Evolutionary conservation across 2,329 filamentous ascomycete species (phyloP).

Genomic region (Penicillium paneum): DNA sequence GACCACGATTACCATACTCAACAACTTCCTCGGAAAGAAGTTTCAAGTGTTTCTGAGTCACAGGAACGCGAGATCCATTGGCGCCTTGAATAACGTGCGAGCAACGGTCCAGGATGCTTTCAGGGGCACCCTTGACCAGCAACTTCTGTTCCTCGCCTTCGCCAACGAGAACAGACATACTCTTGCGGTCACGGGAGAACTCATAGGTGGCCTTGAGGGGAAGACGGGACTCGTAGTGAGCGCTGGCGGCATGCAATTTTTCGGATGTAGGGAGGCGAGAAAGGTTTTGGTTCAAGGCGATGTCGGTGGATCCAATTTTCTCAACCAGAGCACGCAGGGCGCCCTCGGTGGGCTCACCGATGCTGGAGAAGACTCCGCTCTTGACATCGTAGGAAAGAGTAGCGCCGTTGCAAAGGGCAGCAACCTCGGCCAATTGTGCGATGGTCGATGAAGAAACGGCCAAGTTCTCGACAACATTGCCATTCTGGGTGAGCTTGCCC

Average conservation of each 20-base stretch:
- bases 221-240: slow-evolving; percentile 74
- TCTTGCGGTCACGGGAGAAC: slow-evolving; percentile 96
- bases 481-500: slow-evolving; percentile 67
- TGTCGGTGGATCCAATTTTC: slow-evolving; percentile 83
- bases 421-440: slow-evolving; percentile 68
- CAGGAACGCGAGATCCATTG: slow-evolving; percentile 70
- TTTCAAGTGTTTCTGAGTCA: slow-evolving; percentile 66
- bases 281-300: slow-evolving; percentile 54
- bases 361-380: slow-evolving; percentile 69
- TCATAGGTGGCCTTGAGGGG: slow-evolving; percentile 84
- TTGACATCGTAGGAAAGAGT: slow-evolving; percentile 77
- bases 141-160: slow-evolving; percentile 70
- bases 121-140: slow-evolving; percentile 93
- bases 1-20: slow-evolving; percentile 85
- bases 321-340: slow-evolving; percentile 86
- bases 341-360: slow-evolving; percentile 94
- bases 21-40: slow-evolving; percentile 76
- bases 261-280: slow-evolving; percentile 51
- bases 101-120: slow-evolving; percentile 91
- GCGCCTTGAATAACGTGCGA: slow-evolving; percentile 74
- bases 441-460: slow-evolving; percentile 71
- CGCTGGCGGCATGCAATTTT: slow-evolving; percentile 75
- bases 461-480: slow-evolving; percentile 66
- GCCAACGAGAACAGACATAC: slow-evolving; percentile 93
- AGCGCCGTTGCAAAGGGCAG: slow-evolving; percentile 83